Evolutionary conservation across 2,329 filamentous ascomycete species (phyloP), one percentile per base, ranked within the genome.

Genomic region (Alternaria sp.): DNA sequence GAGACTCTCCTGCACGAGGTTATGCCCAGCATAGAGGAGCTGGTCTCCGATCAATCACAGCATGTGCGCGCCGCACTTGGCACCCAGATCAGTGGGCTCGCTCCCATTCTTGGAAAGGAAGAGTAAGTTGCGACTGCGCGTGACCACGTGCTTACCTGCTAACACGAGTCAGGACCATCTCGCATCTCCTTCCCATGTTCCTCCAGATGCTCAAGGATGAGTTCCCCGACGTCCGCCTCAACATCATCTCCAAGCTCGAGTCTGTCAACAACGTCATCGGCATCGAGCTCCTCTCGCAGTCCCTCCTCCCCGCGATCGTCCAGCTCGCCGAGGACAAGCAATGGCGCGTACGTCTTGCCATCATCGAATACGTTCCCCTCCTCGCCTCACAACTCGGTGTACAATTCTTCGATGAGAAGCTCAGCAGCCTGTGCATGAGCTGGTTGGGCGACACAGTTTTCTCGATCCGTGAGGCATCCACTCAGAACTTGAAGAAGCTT

Each of bases 201-300:
- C 87, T 99, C 57, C 93, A 97, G 81, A 99, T 99, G 96, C 90
- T 99, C 74, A 99, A 98, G 87, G 96, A 99, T 76, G 96, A 99
- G 78, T 98, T 97, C 81, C 96, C 96, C 21, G 96, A 99, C 79
- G 96, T 99, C 55, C 91, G 96, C 67, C 89, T 99, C 63, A 97
- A 99, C 83, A 99, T 99, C 80, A 99, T 99, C 77, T 98, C 96
- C n/a, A 99, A 99, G 83, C 89, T 99, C 59, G 96, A 99, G 84
- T 88, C 96, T 67, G 96, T 99, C 68, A 99, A 99, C 83, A 93
- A 97, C 83, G 92, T 99, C 64, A 99, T 99, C 79, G 96, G 96
- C 66, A 99, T 99, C 81, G 96, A 99, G 66, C 88, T 97, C 17
- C 90, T 99, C 53, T 97, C 96, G 50, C 94, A 98, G 81, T 97